Base-by-base conservation (phyloP, 768 basidiomycete genomes). In the Pulveroboletus sp. region DNA sequence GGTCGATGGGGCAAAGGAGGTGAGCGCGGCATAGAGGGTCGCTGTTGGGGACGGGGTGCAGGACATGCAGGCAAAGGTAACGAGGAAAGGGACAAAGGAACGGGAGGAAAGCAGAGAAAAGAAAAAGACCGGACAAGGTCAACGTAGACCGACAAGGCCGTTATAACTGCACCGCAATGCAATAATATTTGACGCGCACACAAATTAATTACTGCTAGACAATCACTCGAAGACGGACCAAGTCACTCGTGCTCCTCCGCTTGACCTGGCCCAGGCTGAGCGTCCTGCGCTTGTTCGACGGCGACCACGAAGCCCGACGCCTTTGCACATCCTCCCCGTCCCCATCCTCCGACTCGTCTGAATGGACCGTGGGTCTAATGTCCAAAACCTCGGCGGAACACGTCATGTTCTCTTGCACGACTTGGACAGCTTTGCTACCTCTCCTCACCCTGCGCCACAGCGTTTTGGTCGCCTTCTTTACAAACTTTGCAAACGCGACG, bases 141-240 rank as follows among this genome's bases (percentile, higher is more conserved):
- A 50, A 19, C 23, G 34, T 5, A 36, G 39, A 17, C 45, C 45
- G 37, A 24, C 34, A 19, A 31, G 13, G 14, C 33, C 33, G 33
- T 4, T 35, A 33, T 17, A 44, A 33, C 33, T 32, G 19, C 42
- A 32, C 31, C 45, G 40, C 47, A 35, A 32, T 43, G 14, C 17
- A 38, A 24, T 41, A 21, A 16, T 33, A 33, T 33, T 33, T 33
- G 16, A 32, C 40, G 20, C 51, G 14, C 31, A 38, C 12, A 20
- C 17, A 33, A 42, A 19, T 13, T 32, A 45, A n/a, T n/a, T n/a
- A n/a, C n/a, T n/a, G n/a, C 41, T 88, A 89, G 84, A 90, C 87
- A 89, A 89, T n/a, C 38, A 19, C 89, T 89, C 87, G 87, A 36
- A 47, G 13, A 7, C 32, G 25, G 5, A 55, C 35, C 41, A 59